Conservation (phyloP, 768 basidiomycete species). For the Naganishia onofrii region DNA sequence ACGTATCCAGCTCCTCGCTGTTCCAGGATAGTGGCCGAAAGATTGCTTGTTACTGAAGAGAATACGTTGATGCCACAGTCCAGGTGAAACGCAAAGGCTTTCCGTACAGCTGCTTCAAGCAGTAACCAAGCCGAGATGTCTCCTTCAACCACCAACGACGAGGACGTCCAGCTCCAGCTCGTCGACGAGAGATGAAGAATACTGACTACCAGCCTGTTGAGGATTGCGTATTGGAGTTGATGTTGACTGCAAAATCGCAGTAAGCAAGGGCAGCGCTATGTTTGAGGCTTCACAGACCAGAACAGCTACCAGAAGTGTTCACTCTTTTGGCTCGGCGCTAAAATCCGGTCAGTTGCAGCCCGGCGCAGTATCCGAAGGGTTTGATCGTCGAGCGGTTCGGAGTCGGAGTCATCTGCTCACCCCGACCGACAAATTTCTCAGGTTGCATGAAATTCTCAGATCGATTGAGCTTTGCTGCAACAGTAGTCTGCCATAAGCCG, state of each 20-base stretch:
- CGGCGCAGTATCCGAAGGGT: neutral
- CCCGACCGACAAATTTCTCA: no score
- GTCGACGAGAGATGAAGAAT: neutral
- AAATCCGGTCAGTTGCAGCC: neutral
- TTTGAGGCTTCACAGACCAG: neutral
- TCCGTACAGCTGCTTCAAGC: neutral
- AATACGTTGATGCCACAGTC: neutral
- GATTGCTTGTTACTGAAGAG: neutral
- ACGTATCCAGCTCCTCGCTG: neutral
- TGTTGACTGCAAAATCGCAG: neutral
- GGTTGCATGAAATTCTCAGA: no score
- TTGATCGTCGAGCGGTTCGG: constrained; percentile 4
- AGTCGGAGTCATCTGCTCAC: neutral
- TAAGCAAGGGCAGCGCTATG: constrained; percentile 15
- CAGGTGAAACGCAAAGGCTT: constrained; percentile 2
- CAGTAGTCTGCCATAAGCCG: no score
- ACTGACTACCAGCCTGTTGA: neutral
- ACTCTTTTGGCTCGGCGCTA: constrained; percentile 24
- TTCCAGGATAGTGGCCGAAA: neutral
- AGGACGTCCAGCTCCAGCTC: neutral
- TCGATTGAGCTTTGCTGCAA: no score
- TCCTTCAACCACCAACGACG: neutral
- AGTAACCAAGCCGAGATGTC: neutral
- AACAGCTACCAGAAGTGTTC: neutral
- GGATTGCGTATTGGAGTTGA: neutral